Percentiles rank a stretch among this genome's conserved stretches.
phyloP scores from a whole-genome alignment of 2,329 filamentous ascomycete species.

The Xylaria sp. region DNA sequence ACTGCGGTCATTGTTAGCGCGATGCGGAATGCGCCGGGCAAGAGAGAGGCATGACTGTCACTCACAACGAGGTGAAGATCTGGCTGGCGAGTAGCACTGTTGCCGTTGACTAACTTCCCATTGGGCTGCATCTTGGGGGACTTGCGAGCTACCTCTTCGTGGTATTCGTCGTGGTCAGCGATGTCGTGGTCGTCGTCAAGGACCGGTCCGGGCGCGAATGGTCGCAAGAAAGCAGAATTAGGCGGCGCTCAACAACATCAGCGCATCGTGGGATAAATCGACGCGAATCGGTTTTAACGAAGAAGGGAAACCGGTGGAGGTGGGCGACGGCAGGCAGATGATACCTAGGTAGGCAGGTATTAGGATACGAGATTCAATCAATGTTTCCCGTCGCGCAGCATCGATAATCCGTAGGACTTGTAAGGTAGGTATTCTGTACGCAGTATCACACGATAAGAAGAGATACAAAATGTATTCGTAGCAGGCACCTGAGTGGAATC shows the following conservation, averaged over 20 bases:
- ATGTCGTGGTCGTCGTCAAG: constrained; percentile 15
- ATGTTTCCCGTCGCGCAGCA: not conserved
- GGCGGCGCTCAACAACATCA: constrained; percentile 14
- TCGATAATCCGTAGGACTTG: not conserved
- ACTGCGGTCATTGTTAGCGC: constrained; percentile 36
- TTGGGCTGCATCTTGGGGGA: constrained; percentile 30
- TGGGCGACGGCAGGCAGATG: not conserved
- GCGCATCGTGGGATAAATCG: constrained; percentile 19
- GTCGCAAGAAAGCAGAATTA: constrained; percentile 15
- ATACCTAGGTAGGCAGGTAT: not conserved
- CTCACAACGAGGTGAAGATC: constrained; percentile 47
- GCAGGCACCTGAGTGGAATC: not conserved
- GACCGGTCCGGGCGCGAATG: constrained; percentile 22
- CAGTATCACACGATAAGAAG: too few species aligned
- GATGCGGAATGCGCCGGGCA: constrained; percentile 5
- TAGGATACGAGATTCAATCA: not conserved
- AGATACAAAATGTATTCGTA: too few species aligned
- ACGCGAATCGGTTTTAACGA: constrained; percentile 5
- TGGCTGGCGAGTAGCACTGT: constrained; percentile 34
- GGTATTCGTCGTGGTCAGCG: constrained; percentile 11
- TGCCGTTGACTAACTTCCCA: constrained; percentile 29
- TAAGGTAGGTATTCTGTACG: not conserved
- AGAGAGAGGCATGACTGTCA: not conserved
- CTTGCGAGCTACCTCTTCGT: constrained; percentile 4
- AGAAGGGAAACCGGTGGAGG: not conserved